Evolutionary conservation across 2,329 filamentous ascomycete genomes (phyloP).

Genomic region (Xylariaceae sp.): DNA sequence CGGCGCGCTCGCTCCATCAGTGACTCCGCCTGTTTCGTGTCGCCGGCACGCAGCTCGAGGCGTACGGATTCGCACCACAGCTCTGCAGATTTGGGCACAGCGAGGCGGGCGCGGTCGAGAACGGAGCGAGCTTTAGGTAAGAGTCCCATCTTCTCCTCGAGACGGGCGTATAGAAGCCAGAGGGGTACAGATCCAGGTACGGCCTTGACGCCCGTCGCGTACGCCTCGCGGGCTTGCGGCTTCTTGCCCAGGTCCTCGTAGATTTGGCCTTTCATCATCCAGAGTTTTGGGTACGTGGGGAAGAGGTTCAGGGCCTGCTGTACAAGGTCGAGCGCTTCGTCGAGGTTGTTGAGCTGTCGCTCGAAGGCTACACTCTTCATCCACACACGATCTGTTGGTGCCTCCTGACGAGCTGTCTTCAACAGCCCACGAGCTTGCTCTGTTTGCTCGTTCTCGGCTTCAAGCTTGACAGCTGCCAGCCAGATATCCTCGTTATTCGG

Average conservation of each 20-base stretch:
- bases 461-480: slow-evolving; percentile 93
- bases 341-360: slow-evolving; percentile 77
- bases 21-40: slow-evolving; percentile 81
- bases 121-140: slow-evolving; percentile 92
- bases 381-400: slow-evolving; percentile 95
- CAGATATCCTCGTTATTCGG: slow-evolving; percentile 98
- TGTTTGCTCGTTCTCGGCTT: slow-evolving; percentile 84
- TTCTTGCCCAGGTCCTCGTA: slow-evolving; percentile 84
- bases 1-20: slow-evolving; percentile 94
- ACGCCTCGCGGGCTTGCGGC: slow-evolving; percentile 87
- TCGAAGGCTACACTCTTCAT: slow-evolving; percentile 96
- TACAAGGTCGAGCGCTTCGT: slow-evolving; percentile 84
- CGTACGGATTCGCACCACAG: slow-evolving; percentile 95
- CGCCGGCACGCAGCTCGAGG: slow-evolving; percentile 86
- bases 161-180: slow-evolving; percentile 85
- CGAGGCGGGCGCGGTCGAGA: slow-evolving; percentile 86
- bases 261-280: slow-evolving; percentile 99
- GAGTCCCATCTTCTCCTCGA: slow-evolving; percentile 85
- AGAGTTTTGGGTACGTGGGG: slow-evolving; percentile 84
- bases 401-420: slow-evolving; percentile 81
- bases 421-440: slow-evolving; percentile 84
- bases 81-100: slow-evolving; percentile 81
- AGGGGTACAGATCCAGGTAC: slow-evolving; percentile 83
- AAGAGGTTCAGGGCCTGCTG: slow-evolving; percentile 87
- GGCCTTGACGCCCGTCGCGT: slow-evolving; percentile 84